Conservation (phyloP, 306 rosid species). For the Pyrus betulifolia region DNA sequence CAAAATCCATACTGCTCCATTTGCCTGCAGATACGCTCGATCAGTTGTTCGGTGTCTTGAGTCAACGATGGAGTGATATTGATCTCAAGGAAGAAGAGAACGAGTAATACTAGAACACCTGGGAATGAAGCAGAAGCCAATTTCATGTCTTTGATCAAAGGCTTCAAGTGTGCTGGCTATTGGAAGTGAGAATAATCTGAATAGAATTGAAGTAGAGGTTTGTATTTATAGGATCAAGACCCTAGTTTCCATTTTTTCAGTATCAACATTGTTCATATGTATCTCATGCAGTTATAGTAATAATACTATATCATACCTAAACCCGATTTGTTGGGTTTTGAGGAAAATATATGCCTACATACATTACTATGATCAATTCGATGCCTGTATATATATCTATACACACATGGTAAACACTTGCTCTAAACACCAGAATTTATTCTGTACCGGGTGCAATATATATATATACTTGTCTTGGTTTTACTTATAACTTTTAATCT, state of each 20-base stretch:
- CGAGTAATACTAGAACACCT: not conserved
- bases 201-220: not conserved
- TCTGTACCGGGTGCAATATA: no score
- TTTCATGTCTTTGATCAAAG: not conserved
- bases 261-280: not conserved
- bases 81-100: not conserved
- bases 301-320: no score
- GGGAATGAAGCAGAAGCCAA: not conserved
- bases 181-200: not conserved
- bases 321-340: no score
- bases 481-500: not conserved
- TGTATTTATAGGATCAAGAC: not conserved
- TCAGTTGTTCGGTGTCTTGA: not conserved
- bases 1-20: constrained; percentile 26
- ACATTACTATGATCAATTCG: no score
- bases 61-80: not conserved
- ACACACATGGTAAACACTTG: not conserved
- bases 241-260: not conserved
- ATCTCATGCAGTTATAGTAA: not conserved
- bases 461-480: not conserved
- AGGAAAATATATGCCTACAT: no score
- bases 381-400: no score
- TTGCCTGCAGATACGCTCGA: constrained; percentile 12
- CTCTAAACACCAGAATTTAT: not conserved
- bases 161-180: not conserved